Evolutionary conservation across 805 yeast species (phyloP), one percentile per base, ranked within the genome.

Genomic region (Torulaspora franciscae): DNA sequence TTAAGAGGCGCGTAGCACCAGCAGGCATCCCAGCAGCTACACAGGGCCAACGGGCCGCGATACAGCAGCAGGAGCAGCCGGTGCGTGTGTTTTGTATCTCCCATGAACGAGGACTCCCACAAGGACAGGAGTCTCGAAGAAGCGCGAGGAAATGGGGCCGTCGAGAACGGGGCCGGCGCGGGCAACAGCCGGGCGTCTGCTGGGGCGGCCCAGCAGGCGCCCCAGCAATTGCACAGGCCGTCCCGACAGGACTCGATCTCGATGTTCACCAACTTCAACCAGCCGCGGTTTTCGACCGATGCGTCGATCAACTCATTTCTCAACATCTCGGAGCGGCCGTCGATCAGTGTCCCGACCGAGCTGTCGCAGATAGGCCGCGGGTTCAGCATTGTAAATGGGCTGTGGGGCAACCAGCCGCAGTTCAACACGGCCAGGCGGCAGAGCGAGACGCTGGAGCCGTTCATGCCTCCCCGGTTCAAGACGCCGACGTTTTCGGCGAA

Each of bases 391-490:
- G 59, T 64, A 7, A 62, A 62, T 46, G 56, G 56, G 24, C 30
- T 60, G 15, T 56, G 60, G 57, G 56, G 52, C 14, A 55, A 36
- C 28, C 54, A 42, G 46, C 53, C 47, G 11, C 51, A 54, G 42
- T 47, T 52, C 38, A 49, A 48, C 23, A 45, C 55, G 3, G 42
- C 53, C 9, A 63, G 77, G 50, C 61, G 78, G 38, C 75, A 72
- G n/a, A 69, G 76, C 38, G 79, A 76, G 51, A 77, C 73, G 41
- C 48, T 74, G 40, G 80, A 75, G 43, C 74, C 77, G 1, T 75
- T 74, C 50, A 64, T 68, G 40, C 68, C 75, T 3, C 59, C 64
- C 3, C 61, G 65, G 37, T 55, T 66, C 36, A 60, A 58, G 40
- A 56, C 56, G 1, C 58, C 61, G 4, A 48, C 57, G 7, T 47